Conservation (phyloP, 1,139 yeast genomes). For the Diutina ranongensis region DNA sequence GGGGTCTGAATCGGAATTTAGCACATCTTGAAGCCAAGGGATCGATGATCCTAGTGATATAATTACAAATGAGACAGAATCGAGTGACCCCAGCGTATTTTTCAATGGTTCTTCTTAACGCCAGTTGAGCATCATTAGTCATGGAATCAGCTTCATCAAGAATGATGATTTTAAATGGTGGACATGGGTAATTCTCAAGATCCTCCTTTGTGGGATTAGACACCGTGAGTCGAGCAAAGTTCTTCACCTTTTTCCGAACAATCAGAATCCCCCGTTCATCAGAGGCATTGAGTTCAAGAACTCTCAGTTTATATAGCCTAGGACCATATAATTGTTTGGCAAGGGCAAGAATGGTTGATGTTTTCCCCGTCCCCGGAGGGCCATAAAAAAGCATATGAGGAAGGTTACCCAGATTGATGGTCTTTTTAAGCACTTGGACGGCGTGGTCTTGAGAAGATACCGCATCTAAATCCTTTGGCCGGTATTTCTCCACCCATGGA, state of each 20-base stretch:
- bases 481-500: slow-evolving; percentile 76
- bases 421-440: slow-evolving; percentile 69
- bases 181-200: slow-evolving; percentile 72
- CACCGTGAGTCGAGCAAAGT: slow-evolving; percentile 79
- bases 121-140: slow-evolving; percentile 98
- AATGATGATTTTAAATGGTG: slow-evolving; percentile 80
- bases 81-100: slow-evolving; percentile 84
- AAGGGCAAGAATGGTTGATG: slow-evolving; percentile 82
- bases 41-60: slow-evolving; percentile 90
- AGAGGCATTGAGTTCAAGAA: slow-evolving; percentile 86
- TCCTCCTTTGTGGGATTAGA: slow-evolving; percentile 69
- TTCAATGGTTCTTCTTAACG: slow-evolving; percentile 94
- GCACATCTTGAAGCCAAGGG: slow-evolving; percentile 96
- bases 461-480: slow-evolving; percentile 77
- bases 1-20: slow-evolving; percentile 77
- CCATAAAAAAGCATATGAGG: slow-evolving; percentile 97
- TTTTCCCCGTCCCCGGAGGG: slow-evolving; percentile 96
- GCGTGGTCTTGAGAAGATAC: slow-evolving; percentile 91
- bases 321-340: slow-evolving; percentile 80
- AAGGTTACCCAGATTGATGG: slow-evolving; percentile 67
- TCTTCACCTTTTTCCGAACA: slow-evolving; percentile 85
- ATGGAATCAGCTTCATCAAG: slow-evolving; percentile 95
- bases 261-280: slow-evolving; percentile 95
- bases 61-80: slow-evolving; percentile 88
- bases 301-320: slow-evolving; percentile 56